A percentile compares a stretch with the other conserved stretches of the same genome.
Conservation (phyloP, 371 early-diverging fungal genomes). For the Umbelopsis sp. region DNA sequence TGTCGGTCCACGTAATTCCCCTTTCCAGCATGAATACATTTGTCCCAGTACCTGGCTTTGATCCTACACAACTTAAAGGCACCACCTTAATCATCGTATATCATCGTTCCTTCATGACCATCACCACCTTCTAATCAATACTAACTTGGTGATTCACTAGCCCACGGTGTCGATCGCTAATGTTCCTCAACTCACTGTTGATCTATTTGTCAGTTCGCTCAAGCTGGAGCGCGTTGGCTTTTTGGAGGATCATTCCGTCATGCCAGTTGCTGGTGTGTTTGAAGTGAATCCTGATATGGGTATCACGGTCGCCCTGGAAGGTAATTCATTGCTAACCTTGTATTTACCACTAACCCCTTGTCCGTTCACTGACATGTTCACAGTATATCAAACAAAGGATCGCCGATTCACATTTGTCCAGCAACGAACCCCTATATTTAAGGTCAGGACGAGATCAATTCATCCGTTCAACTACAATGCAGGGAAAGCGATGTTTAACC, state of each 20-base stretch:
- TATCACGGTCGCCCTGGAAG: constrained; percentile 51
- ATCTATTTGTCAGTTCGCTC: constrained; percentile 72
- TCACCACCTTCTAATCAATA: background rate
- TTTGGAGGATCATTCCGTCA: constrained; percentile 58
- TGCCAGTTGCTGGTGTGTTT: constrained; percentile 56
- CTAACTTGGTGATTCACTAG: constrained; percentile 22
- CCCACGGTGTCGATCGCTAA: constrained; percentile 84
- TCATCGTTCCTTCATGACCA: background rate
- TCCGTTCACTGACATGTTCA: background rate
- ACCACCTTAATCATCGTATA: constrained; percentile 52
- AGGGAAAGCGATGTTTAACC: background rate
- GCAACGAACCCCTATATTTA: constrained; percentile 59
- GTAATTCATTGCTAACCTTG: constrained; percentile 27
- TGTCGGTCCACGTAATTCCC: background rate
- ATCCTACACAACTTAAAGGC: constrained; percentile 37
- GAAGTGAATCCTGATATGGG: constrained; percentile 34
- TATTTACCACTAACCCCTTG: background rate
- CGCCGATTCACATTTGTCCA: constrained; percentile 60
- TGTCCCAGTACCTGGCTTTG: constrained; percentile 44
- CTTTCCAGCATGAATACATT: constrained; percentile 40
- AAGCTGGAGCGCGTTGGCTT: constrained; percentile 68
- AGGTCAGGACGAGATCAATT: constrained; percentile 26
- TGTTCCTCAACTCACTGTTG: constrained; percentile 75
- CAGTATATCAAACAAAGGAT: constrained; percentile 61
- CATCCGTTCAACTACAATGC: too few species aligned